Percentiles rank a stretch among this genome's conserved stretches.
phyloP scores from a whole-genome alignment of 108 stramenopile species.

The Discostella stelligeroides region DNA sequence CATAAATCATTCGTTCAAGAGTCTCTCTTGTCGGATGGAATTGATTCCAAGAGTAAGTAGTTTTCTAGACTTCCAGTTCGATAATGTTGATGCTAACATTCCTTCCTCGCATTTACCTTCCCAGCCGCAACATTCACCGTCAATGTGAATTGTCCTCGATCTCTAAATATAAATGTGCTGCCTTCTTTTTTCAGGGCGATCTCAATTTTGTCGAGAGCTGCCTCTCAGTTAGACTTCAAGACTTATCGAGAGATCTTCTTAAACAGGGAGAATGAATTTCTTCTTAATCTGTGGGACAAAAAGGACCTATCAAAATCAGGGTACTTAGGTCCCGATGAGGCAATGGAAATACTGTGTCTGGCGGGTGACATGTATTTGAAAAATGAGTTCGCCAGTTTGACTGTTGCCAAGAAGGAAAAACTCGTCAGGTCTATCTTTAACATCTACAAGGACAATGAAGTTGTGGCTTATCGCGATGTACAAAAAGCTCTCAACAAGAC shows the following conservation, averaged over 20 bases:
- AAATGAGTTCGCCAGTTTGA: neutral
- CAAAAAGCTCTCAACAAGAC: neutral
- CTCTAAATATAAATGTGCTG: constrained; percentile 22
- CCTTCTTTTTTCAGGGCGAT: constrained; percentile 26
- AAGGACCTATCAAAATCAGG: neutral
- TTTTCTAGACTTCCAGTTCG: neutral
- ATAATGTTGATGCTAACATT: no score
- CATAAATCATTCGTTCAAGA: constrained; percentile 21
- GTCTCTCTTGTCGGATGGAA: neutral
- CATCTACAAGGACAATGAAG: neutral
- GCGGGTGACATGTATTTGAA: constrained; percentile 8
- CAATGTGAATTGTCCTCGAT: constrained; percentile 18
- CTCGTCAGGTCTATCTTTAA: neutral
- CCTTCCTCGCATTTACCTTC: no score
- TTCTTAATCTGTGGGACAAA: constrained; percentile 5
- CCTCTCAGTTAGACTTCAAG: neutral
- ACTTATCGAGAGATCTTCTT: neutral
- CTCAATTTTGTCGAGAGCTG: constrained; percentile 6
- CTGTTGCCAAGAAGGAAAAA: neutral
- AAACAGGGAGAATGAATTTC: constrained; percentile 2
- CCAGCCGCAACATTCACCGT: constrained; percentile 4
- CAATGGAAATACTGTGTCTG: neutral
- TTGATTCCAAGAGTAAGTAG: constrained; percentile 4
- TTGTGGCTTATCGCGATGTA: constrained; percentile 9
- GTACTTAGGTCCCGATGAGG: neutral